Base-by-base conservation (phyloP, 768 basidiomycete species). In the Suillus cothurnatus region DNA sequence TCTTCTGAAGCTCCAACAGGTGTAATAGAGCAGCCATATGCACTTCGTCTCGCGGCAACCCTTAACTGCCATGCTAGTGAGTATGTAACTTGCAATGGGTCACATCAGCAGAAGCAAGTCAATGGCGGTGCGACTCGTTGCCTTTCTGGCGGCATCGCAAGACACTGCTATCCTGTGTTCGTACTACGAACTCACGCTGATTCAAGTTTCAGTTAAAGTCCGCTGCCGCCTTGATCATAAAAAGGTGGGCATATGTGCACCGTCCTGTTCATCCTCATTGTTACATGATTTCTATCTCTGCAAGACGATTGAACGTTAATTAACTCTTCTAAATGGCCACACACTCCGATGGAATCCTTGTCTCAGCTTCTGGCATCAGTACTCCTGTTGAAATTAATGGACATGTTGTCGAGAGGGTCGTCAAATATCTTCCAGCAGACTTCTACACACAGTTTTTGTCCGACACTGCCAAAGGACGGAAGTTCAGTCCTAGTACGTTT, bases 391-490 rank as follows among this genome's bases (percentile, higher is more conserved):
- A 38, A 38, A 14, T 55, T 34, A 58, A 34, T 12, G n/a, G 52
- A 2, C 9, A 17, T 58, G 21, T n/a, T 19, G 14, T 23, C 21
- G 11, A 34, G 19, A 26, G 26, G 45, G 15, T 21, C 26, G 62
- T 68, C 28, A 67, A 67, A 15, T 69, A 62, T 41, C 80, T 89
- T 14, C 85, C 90, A 17, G 73, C 80, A 23, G 81, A 81, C 23
- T 86, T 80, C 72, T 94, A 93, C 72, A 62, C 71, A 1, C 63
- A 74, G 3, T 93, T 90, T 73, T 75, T 94, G 23, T 93, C 92
- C 3, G 76, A 82, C 60, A 68, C 72, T 26, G 89, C 91, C 26
- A 92, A 86, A 72, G 80, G 81, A 69, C 82, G 86, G 56, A 85
- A 83, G 71, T 88, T 88, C 8, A 88, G 85, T 69, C 81, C 88